Evolutionary conservation across 352 stramenopile genomes (phyloP), one percentile per base, ranked within the genome.

Genomic region (Globisporangium nodosum): DNA sequence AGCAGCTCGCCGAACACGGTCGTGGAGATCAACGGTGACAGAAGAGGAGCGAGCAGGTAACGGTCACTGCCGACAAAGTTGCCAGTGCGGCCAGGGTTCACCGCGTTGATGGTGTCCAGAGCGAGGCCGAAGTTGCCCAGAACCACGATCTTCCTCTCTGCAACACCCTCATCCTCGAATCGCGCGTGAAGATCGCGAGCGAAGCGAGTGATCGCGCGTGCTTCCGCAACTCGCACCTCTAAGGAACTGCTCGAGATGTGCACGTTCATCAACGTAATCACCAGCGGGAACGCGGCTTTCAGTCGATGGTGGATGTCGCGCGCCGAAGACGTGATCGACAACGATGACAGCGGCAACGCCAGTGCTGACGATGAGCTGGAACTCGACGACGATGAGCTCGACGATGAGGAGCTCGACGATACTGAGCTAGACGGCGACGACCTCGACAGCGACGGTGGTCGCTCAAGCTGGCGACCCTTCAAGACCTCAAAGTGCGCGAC

Each of bases 71-170:
- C 3, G 8, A 35, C 31, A 9, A 35, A 1, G 24, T 18, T 18
- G 18, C 27, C 2, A 58, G 68, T 13, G 63, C 43, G 3, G 68
- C 67, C 0, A 66, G 46, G 0, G 63, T 55, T 37, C 63, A 67
- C 20, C 5, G 57, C 56, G 2, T 69, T 50, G 13, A 80, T 57
- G 12, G 88, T 78, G 40, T 85, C 70, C 0, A 72, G 78, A 1
- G 74, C 64, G 45, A 90, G 65, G 54, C 88, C 88, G 56, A 90
- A 88, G 58, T 88, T 78, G 24, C 78, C 81, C 5, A 90, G 52
- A 13, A 88, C 64, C 15, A 88, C 48, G 5, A 87, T 59, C 24
- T 76, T 78, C 5, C 51, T 20, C 48, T 53, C 20, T 15, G 33
- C 48, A 16, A 16, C 27, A 21, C 54, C 58, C 7, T 56, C 45